A percentile compares a stretch with the other conserved stretches of the same genome.
These are phyloP conservation scores for Entomortierella beljakovae DNA, from an alignment of 192 early-diverging fungal species.

Conservation along the genomic window DNA sequence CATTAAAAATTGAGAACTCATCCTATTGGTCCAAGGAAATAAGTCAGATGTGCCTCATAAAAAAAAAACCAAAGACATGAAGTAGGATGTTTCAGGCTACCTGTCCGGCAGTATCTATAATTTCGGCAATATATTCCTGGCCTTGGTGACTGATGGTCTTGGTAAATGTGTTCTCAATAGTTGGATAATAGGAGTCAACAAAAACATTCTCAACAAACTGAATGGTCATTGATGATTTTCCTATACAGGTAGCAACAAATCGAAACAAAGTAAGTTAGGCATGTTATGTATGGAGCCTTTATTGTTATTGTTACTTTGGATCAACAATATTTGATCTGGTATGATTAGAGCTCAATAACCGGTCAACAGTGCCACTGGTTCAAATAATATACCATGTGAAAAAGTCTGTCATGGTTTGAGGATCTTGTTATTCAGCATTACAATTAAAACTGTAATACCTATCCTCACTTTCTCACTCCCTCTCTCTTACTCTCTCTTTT, in stretches of 20 bases:
- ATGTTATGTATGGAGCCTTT: neutral
- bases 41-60: neutral
- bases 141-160: constrained; percentile 86
- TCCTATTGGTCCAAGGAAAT: constrained; percentile 62
- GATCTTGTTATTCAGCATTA: too few relatives aligned
- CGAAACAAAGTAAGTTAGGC: neutral
- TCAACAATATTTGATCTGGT: neutral
- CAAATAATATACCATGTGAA: too few relatives aligned
- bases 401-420: too few relatives aligned
- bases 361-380: too few relatives aligned
- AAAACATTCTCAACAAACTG: constrained; percentile 95
- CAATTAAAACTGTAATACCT: too few relatives aligned
- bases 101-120: constrained; percentile 97
- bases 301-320: neutral
- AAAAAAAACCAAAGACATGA: too few relatives aligned
- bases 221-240: constrained; percentile 91
- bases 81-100: constrained; percentile 51
- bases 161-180: constrained; percentile 92
- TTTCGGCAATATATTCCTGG: constrained; percentile 89
- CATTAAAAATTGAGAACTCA: constrained; percentile 94
- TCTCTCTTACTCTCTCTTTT: too few relatives aligned
- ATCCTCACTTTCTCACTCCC: too few relatives aligned
- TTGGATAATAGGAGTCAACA: constrained; percentile 94
- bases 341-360: too few relatives aligned
- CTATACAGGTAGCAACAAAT: constrained; percentile 36